These are phyloP conservation scores for Silene coronaria DNA, from an alignment of 179 eudicot species.

Conservation along the genomic window DNA sequence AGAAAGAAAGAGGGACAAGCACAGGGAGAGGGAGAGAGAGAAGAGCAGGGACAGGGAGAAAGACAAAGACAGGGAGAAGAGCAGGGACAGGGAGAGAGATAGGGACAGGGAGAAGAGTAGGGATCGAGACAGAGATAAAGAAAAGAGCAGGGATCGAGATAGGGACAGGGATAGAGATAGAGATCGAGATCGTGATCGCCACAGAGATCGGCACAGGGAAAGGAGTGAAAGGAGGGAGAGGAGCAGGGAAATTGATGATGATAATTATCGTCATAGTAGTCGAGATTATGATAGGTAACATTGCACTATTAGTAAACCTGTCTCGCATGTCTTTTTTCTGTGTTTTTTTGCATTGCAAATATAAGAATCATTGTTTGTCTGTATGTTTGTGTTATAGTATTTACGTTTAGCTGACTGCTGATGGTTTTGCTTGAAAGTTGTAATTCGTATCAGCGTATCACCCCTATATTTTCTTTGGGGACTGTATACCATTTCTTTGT, in stretches of 20 bases:
- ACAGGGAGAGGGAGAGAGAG: slow-evolving; percentile 29
- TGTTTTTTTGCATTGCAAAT: neutral
- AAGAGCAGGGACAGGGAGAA: slow-evolving; percentile 30
- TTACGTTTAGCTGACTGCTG: neutral
- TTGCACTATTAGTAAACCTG: neutral
- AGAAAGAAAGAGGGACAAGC: slow-evolving; percentile 1
- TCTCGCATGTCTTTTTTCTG: slow-evolving; percentile 2
- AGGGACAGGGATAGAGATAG: slow-evolving; percentile 28
- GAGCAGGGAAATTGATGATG: slow-evolving; percentile 47
- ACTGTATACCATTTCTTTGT: neutral
- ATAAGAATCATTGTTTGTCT: neutral
- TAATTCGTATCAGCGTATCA: neutral
- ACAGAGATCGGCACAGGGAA: slow-evolving; percentile 44
- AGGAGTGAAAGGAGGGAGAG: slow-evolving; percentile 35
- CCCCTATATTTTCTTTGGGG: neutral
- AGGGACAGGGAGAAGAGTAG: slow-evolving; percentile 29
- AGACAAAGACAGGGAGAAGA: slow-evolving; percentile 22
- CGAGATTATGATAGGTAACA: slow-evolving; percentile 53
- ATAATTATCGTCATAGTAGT: slow-evolving; percentile 52
- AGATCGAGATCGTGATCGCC: slow-evolving; percentile 42
- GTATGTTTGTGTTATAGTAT: slow-evolving; percentile 3
- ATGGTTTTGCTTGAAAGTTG: neutral
- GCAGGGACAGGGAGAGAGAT: slow-evolving; percentile 25
- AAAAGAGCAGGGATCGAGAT: slow-evolving; percentile 21
- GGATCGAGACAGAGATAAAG: slow-evolving; percentile 26